These are phyloP conservation scores for Debaryomyces udenii DNA, from an alignment of 1,139 yeast genomes.

Conservation along the genomic window DNA sequence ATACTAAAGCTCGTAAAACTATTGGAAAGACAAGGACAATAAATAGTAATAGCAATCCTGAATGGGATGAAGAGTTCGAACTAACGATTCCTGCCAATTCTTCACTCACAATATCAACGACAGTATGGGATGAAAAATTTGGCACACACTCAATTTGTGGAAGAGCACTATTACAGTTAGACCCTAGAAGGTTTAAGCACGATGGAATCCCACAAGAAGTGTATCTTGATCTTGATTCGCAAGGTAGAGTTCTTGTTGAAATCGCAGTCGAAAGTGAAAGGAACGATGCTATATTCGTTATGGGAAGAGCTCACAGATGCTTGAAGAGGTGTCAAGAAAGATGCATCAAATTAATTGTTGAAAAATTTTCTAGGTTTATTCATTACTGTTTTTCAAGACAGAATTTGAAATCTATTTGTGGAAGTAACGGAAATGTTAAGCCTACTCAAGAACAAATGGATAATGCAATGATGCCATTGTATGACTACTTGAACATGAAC, in stretches of 20 bases:
- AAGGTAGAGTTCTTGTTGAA: slow-evolving; percentile 64
- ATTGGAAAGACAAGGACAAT: slow-evolving; percentile 75
- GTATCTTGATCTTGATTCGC: slow-evolving; percentile 64
- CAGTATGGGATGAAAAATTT: slow-evolving; percentile 74
- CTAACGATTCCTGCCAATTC: slow-evolving; percentile 48
- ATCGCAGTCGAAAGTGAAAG: slow-evolving; percentile 79
- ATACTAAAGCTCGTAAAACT: slow-evolving; percentile 56
- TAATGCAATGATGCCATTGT: slow-evolving; percentile 73
- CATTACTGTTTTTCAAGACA: slow-evolving; percentile 44
- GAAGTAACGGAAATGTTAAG: slow-evolving; percentile 46
- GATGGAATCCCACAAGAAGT: slow-evolving; percentile 71
- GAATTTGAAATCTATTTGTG: slow-evolving; percentile 57
- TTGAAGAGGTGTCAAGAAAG: slow-evolving; percentile 64
- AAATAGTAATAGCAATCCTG: slow-evolving; percentile 66
- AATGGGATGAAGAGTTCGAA: slow-evolving; percentile 90
- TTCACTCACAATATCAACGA: slow-evolving; percentile 50
- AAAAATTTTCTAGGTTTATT: slow-evolving; percentile 53
- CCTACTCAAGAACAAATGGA: slow-evolving; percentile 61
- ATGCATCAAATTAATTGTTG: slow-evolving; percentile 67
- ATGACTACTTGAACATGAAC: slow-evolving; percentile 73
- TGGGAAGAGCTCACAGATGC: slow-evolving; percentile 75
- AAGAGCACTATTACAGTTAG: slow-evolving; percentile 61
- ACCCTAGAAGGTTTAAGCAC: slow-evolving; percentile 65
- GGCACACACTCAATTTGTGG: slow-evolving; percentile 73
- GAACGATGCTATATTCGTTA: slow-evolving; percentile 73